These are phyloP conservation scores for Diddensiella santjacobensis DNA, from an alignment of 805 yeast genomes.

Conservation along the genomic window DNA sequence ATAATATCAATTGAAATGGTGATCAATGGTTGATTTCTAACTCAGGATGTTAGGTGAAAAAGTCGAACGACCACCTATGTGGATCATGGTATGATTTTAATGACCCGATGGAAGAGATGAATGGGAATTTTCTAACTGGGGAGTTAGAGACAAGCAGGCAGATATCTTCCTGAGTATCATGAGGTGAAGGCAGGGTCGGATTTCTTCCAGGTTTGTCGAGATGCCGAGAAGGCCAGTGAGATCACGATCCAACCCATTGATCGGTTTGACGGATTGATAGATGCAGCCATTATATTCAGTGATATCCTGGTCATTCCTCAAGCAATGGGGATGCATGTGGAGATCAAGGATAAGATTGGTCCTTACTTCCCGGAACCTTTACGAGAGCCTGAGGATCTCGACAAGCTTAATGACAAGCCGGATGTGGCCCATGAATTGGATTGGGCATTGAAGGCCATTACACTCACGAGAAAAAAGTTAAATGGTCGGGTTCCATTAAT, in stretches of 20 bases:
- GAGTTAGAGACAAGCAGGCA: slow-evolving; percentile 91
- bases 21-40: too few relatives aligned
- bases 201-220: slow-evolving; percentile 93
- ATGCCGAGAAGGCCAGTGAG: slow-evolving; percentile 88
- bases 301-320: slow-evolving; percentile 96
- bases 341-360: slow-evolving; percentile 91
- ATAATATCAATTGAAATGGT: too few relatives aligned
- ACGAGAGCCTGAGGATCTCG: slow-evolving; percentile 65
- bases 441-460: slow-evolving; percentile 95
- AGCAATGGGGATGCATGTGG: slow-evolving; percentile 94
- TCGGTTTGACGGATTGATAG: slow-evolving; percentile 82
- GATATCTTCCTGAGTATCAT: slow-evolving; percentile 77
- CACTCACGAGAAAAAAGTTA: slow-evolving; percentile 80
- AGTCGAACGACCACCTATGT: slow-evolving; percentile 95
- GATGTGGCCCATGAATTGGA: slow-evolving; percentile 74
- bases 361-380: slow-evolving; percentile 90
- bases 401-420: slow-evolving; percentile 46
- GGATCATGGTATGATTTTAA: slow-evolving; percentile 88
- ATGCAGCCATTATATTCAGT: slow-evolving; percentile 95
- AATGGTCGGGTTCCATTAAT: slow-evolving; percentile 89
- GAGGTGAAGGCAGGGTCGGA: slow-evolving; percentile 79
- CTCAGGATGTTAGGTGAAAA: slow-evolving; percentile 46
- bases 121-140: too few relatives aligned
- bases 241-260: slow-evolving; percentile 95
- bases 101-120: too few relatives aligned